Percentiles rank a stretch among this genome's conserved stretches.
These are phyloP conservation scores for Xylaria telfairii DNA, from an alignment of 495 filamentous ascomycete species.

Conservation along the genomic window DNA sequence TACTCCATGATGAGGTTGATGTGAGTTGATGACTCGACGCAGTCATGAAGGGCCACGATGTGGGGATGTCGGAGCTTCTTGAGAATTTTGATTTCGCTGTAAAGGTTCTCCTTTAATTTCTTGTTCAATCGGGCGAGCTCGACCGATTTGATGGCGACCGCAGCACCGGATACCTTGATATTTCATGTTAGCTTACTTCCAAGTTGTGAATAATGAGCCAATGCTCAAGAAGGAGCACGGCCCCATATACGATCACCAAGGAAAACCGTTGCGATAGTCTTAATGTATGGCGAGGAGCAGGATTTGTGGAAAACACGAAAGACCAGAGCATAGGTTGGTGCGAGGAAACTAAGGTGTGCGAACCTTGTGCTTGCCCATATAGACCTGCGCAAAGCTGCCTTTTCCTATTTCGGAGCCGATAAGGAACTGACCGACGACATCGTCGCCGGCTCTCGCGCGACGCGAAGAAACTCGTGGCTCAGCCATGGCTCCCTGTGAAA, in stretches of 20 bases:
- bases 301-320: conserved; percentile 10
- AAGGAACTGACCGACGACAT: conserved; percentile 76
- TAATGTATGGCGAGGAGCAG: background rate
- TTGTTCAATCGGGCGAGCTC: conserved; percentile 86
- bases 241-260: background rate
- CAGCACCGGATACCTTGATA: conserved; percentile 62
- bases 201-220: conserved; percentile 7
- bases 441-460: conserved; percentile 55
- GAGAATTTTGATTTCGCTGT: conserved; percentile 92
- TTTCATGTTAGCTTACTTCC: conserved; percentile 47
- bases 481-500: conserved; percentile 55
- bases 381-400: conserved; percentile 95
- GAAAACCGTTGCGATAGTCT: background rate
- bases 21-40: conserved; percentile 80
- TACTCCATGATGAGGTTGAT: conserved; percentile 99
- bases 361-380: conserved; percentile 83
- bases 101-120: conserved; percentile 95
- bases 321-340: conserved; percentile 5
- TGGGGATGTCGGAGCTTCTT: conserved; percentile 92
- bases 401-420: conserved; percentile 87
- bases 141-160: conserved; percentile 95
- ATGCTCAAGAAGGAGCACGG: conserved; percentile 8
- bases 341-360: conserved; percentile 44
- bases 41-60: conserved; percentile 94
- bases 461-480: conserved; percentile 45